These are phyloP conservation scores for Leucosporidium creatinivorum DNA, from an alignment of 768 basidiomycete genomes.

Conservation along the genomic window DNA sequence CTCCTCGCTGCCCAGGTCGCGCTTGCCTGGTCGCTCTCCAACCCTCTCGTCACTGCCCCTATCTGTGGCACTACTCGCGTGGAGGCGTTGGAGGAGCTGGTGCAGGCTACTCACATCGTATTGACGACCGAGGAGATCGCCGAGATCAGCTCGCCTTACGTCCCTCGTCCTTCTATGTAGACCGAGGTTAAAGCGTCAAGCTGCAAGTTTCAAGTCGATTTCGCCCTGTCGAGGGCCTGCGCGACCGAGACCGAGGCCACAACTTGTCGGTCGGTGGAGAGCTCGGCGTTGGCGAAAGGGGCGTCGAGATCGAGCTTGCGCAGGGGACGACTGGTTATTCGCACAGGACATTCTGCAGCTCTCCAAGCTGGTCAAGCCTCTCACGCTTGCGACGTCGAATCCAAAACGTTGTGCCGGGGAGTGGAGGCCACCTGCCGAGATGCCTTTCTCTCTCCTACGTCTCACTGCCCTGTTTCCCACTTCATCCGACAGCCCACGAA, in stretches of 20 bases:
- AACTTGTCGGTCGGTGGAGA: too few species aligned
- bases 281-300: too few species aligned
- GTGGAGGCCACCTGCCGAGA: not conserved
- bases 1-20: constrained; percentile 12
- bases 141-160: constrained; percentile 54
- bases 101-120: constrained; percentile 48
- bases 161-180: constrained; percentile 39
- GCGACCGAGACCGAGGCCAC: too few species aligned
- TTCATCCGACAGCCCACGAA: too few species aligned
- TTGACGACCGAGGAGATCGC: constrained; percentile 55
- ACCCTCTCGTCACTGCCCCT: constrained; percentile 31
- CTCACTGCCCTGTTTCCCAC: not conserved
- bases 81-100: constrained; percentile 29
- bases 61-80: constrained; percentile 32
- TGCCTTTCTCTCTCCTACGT: not conserved
- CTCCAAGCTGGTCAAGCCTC: too few species aligned
- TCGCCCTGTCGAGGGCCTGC: too few species aligned
- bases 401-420: not conserved
- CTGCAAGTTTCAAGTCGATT: too few species aligned
- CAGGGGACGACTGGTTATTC: too few species aligned
- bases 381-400: too few species aligned
- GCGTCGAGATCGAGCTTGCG: too few species aligned
- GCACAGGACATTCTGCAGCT: too few species aligned
- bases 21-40: constrained; percentile 38
- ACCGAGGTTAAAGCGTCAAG: too few species aligned